Evolutionary conservation across 164 flowering plant genomes (phyloP), one percentile per base, ranked within the genome.

Genomic region (Chloranthus sessilifolius): DNA sequence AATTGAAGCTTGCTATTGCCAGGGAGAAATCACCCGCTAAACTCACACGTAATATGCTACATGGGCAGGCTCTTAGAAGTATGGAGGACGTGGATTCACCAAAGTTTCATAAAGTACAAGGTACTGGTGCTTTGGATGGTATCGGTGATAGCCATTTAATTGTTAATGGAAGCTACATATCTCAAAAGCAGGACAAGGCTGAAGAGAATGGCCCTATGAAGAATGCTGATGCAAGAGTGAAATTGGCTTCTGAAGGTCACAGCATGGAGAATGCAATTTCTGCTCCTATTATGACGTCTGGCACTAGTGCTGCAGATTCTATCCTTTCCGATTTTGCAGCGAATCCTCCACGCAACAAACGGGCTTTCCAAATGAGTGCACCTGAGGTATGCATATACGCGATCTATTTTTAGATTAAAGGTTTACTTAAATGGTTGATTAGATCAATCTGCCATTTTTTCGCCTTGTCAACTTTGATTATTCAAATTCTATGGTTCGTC

Each of bases 331-430:
- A 47, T 20, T 43, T 56, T 53, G 55, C n/a, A 33, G 23, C 50
- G 30, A 46, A 61, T 41, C 63, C 63, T 25, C 31, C 67, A 27
- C 74, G 52, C 51, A 77, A 55, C 59, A 82, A 69, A 47, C 69
- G 68, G 19, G 80, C 75, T 20, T 94, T 87, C 66, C 76, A 72
- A 65, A 94, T 94, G 87, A 82, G 82, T 72, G 97, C 95, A 20
- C 83, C 76, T 62, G 97, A 94, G 95, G 98, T 88, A 39, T 34
- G 30, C 29, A 28, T n/a, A n/a, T n/a, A n/a, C n/a, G n/a, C n/a
- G n/a, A n/a, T n/a, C n/a, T n/a, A n/a, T n/a, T n/a, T n/a, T n/a
- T n/a, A n/a, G n/a, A n/a, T n/a, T n/a, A n/a, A n/a, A n/a, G n/a
- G n/a, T n/a, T n/a, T n/a, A n/a, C n/a, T n/a, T n/a, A n/a, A n/a